phyloP scores from a whole-genome alignment of 108 stramenopile genomes.

The Discostella stelligeroides region DNA sequence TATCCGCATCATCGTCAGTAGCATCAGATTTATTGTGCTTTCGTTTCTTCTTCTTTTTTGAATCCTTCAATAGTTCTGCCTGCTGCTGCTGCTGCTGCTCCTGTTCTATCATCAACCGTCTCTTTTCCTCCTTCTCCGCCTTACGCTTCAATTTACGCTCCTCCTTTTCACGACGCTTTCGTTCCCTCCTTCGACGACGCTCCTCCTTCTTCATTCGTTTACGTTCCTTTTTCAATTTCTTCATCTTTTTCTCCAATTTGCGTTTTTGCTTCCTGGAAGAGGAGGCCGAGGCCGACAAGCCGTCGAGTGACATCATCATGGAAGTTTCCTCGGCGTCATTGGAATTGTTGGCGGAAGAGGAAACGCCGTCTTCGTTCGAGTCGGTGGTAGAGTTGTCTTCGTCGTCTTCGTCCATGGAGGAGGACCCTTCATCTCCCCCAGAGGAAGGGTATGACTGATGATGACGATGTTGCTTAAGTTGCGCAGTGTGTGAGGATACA shows the following conservation, averaged over 20 bases:
- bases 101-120: constrained; percentile 8
- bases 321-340: constrained; percentile 17
- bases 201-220: constrained; percentile 40
- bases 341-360: no score
- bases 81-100: constrained; percentile 30
- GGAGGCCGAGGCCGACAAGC: constrained; percentile 41
- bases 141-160: constrained; percentile 25
- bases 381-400: not conserved
- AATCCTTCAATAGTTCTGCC: constrained; percentile 3
- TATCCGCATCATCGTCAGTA: constrained; percentile 4
- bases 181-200: constrained; percentile 17
- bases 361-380: no score
- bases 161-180: constrained; percentile 22
- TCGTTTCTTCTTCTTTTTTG: constrained; percentile 20
- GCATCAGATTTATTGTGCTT: constrained; percentile 17
- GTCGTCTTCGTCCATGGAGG: constrained; percentile 2
- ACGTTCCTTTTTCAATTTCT: constrained; percentile 8
- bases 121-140: constrained; percentile 24
- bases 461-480: no score
- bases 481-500: no score
- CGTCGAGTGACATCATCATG: constrained; percentile 22
- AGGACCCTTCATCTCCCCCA: constrained; percentile 1
- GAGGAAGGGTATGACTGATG: no score
- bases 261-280: constrained; percentile 20
- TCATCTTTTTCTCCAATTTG: constrained; percentile 6